These are phyloP conservation scores for Primulina tabacum DNA, from an alignment of 257 asterid species.

Conservation along the genomic window DNA sequence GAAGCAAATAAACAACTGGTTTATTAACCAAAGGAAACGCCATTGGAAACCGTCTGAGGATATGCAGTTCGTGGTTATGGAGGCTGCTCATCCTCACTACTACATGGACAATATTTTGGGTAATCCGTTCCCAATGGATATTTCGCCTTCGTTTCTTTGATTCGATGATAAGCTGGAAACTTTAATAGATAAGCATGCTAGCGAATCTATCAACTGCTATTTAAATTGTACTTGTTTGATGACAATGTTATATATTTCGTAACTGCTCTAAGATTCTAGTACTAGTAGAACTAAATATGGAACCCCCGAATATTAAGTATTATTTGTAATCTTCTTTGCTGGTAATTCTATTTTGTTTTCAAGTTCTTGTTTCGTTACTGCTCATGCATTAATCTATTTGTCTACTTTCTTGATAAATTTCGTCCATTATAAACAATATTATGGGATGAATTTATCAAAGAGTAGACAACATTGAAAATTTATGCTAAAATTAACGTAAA, in stretches of 20 bases:
- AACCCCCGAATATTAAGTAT: not conserved
- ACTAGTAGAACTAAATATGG: not conserved
- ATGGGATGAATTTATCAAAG: too few species aligned
- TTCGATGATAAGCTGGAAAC: not conserved
- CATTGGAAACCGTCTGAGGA: slow-evolving; percentile 99
- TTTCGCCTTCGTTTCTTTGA: slow-evolving; percentile 69
- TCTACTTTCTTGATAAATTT: too few species aligned
- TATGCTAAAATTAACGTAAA: too few species aligned
- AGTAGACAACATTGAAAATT: too few species aligned
- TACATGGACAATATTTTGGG: slow-evolving; percentile 71
- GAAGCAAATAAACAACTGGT: slow-evolving; percentile 96
- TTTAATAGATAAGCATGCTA: not conserved
- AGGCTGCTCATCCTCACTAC: slow-evolving; percentile 64
- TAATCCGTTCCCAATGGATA: slow-evolving; percentile 76
- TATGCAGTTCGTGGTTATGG: slow-evolving; percentile 96
- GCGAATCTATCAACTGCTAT: not conserved
- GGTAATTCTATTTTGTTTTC: not conserved
- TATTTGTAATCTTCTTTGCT: not conserved
- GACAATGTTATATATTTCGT: not conserved
- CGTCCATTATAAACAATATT: too few species aligned
- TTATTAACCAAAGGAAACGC: slow-evolving; percentile 86
- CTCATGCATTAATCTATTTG: too few species aligned
- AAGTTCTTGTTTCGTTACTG: not conserved
- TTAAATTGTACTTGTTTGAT: not conserved
- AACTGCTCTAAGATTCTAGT: not conserved